These are phyloP conservation scores for Alternaria arbusti DNA, from an alignment of 2,329 filamentous ascomycete species.

Conservation along the genomic window DNA sequence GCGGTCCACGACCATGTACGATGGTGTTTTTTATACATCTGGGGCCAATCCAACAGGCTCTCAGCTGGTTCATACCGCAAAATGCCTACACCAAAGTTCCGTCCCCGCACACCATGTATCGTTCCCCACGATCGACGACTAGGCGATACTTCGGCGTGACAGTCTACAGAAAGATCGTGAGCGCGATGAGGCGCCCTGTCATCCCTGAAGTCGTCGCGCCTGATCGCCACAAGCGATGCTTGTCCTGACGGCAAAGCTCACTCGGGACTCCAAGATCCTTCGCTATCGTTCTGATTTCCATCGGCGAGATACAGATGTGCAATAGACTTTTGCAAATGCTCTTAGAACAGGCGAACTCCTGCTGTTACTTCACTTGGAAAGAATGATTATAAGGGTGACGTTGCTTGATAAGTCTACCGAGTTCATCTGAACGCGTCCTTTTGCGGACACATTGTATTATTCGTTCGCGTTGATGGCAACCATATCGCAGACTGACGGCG, in stretches of 20 bases:
- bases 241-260: neutral
- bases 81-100: accelerated
- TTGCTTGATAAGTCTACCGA: too few relatives aligned
- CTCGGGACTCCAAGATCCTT: too few relatives aligned
- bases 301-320: too few relatives aligned
- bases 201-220: neutral
- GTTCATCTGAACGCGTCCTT: too few relatives aligned
- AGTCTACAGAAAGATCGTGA: neutral
- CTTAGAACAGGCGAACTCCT: too few relatives aligned
- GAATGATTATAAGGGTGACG: too few relatives aligned
- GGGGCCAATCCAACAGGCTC: neutral
- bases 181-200: neutral
- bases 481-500: too few relatives aligned
- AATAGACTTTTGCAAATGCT: too few relatives aligned
- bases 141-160: neutral
- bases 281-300: too few relatives aligned
- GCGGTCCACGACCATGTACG: neutral
- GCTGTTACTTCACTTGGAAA: too few relatives aligned
- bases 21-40: neutral
- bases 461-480: too few relatives aligned
- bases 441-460: too few relatives aligned
- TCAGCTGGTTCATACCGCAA: neutral
- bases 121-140: neutral
- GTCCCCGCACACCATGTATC: neutral
- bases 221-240: neutral